Evolutionary conservation across 176 grass and related monocot genomes (phyloP).

Genomic region (Lolium multiflorum): DNA sequence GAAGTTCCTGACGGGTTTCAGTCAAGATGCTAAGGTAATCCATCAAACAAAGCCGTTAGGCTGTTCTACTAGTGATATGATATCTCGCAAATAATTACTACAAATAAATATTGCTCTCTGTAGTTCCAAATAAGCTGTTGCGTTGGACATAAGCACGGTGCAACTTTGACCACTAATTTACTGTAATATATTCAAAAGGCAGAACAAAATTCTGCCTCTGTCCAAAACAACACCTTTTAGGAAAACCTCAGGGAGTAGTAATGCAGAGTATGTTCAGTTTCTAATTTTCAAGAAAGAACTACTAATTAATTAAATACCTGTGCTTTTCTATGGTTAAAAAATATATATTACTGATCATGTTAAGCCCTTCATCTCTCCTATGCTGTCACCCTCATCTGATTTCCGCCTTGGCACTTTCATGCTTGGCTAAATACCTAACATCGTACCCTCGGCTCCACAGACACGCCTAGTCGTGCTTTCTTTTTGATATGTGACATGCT

Average conservation of each 20-base stretch:
- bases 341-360: not conserved
- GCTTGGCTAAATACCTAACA: not conserved
- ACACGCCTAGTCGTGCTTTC: not conserved
- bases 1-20: conserved; percentile 84
- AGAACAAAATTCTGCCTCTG: not conserved
- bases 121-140: conserved; percentile 11
- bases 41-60: not conserved
- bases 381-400: not conserved
- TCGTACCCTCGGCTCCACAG: not conserved
- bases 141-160: not conserved
- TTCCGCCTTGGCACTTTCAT: conserved; percentile 12
- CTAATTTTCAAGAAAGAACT: not conserved
- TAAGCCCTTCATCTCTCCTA: conserved; percentile 1
- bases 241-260: not conserved
- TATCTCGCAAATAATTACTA: conserved; percentile 15
- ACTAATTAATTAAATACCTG: not conserved
- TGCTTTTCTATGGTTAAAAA: not conserved
- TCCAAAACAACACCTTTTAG: not conserved
- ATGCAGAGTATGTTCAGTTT: conserved; percentile 5
- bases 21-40: conserved; percentile 83
- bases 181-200: not conserved
- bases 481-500: not conserved
- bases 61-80: conserved; percentile 11
- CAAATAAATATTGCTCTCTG: not conserved
- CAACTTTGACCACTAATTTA: not conserved